phyloP scores from a whole-genome alignment of 805 yeast species.

The Candida chauliodis region DNA sequence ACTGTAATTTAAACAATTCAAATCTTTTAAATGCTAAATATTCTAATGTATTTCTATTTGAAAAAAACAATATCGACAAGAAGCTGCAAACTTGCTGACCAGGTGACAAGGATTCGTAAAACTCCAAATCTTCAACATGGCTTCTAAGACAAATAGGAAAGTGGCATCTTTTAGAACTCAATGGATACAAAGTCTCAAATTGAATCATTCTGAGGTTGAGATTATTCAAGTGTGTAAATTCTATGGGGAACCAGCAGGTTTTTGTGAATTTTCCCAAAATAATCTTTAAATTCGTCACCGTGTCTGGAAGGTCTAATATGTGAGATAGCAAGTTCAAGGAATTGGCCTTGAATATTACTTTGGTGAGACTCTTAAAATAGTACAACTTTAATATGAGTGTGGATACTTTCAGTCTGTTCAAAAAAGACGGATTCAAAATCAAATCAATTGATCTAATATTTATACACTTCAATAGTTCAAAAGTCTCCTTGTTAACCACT shows the following conservation, averaged over 20 bases:
- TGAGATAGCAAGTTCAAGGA: not conserved
- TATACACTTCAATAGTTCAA: not conserved
- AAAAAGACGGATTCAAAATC: not conserved
- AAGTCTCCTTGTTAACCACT: conserved; percentile 1
- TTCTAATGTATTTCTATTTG: conserved; percentile 6
- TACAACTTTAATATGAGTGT: not conserved
- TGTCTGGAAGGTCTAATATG: not conserved
- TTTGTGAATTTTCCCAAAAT: conserved; percentile 1
- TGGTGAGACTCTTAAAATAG: not conserved
- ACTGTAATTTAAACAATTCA: conserved; percentile 1
- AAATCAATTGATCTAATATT: not conserved
- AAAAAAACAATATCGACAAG: conserved; percentile 4
- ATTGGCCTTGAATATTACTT: not conserved
- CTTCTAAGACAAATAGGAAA: not conserved
- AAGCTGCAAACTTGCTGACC: conserved; percentile 7
- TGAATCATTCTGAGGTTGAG: not conserved
- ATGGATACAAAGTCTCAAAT: conserved; percentile 6
- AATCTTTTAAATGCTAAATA: conserved; percentile 3
- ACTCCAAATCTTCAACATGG: not conserved
- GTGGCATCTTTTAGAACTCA: conserved; percentile 2
- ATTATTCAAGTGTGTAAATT: not conserved
- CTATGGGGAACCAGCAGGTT: conserved; percentile 5
- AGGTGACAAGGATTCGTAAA: conserved; percentile 4
- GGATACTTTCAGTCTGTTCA: not conserved
- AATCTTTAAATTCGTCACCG: conserved; percentile 2